These are phyloP conservation scores for Thoreauomyces humboldtii DNA, from an alignment of 192 early-diverging fungal genomes.

Conservation along the genomic window DNA sequence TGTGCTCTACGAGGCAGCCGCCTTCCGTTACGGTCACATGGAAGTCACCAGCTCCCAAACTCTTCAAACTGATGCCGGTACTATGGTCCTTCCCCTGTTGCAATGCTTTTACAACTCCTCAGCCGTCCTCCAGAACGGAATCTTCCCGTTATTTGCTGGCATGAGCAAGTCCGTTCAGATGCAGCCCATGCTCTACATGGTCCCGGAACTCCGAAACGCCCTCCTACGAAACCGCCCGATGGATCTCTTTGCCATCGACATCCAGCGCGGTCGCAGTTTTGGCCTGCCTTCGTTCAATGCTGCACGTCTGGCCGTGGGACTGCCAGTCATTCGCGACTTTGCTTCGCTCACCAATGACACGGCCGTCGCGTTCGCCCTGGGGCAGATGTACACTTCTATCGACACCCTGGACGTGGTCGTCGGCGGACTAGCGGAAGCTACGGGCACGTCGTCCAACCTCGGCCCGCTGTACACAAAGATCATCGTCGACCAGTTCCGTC, in stretches of 20 bases:
- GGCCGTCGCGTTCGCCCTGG: constrained; percentile 18
- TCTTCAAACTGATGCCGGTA: background rate
- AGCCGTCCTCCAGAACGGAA: constrained; percentile 7
- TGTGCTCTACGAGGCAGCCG: constrained; percentile 35
- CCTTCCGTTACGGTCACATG: constrained; percentile 44
- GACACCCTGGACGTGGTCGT: constrained; percentile 38
- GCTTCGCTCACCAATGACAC: constrained; percentile 37
- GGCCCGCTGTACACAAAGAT: constrained; percentile 34
- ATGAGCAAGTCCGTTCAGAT: constrained; percentile 4
- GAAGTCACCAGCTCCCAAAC: constrained; percentile 15
- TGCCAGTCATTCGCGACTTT: constrained; percentile 18
- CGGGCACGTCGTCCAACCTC: constrained; percentile 12
- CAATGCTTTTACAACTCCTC: constrained; percentile 23
- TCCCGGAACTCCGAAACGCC: constrained; percentile 8
- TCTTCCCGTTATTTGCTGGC: constrained; percentile 12
- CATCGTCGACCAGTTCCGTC: constrained; percentile 43
- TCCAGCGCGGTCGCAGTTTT: constrained; percentile 39
- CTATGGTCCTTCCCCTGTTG: constrained; percentile 18
- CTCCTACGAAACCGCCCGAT: constrained; percentile 18
- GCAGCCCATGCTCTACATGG: constrained; percentile 24
- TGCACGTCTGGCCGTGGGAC: constrained; percentile 9
- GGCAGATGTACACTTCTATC: constrained; percentile 26
- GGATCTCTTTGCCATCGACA: constrained; percentile 37
- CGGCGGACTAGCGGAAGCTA: constrained; percentile 20
- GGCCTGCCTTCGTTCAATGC: constrained; percentile 38